Base-by-base conservation (phyloP, 1,139 yeast genomes). In the Hyphopichia wangnamkhiaoensis region DNA sequence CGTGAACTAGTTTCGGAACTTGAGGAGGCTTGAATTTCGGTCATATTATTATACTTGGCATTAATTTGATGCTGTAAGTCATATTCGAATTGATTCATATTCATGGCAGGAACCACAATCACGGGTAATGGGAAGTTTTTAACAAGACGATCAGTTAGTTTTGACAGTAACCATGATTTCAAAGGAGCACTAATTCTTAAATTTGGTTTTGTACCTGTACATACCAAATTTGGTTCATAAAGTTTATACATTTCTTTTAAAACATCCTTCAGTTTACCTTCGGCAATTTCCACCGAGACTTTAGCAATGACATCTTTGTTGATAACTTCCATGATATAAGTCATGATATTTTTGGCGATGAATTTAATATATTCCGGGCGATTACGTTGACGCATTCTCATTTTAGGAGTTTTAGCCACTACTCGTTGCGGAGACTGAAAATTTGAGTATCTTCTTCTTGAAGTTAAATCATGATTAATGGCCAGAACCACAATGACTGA, bases 51-150 rank as follows among this genome's bases (percentile, higher is more conserved):
- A 38, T 53, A 53, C 33, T 48, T 37, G 12, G 30, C 34, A 21
- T 61, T 57, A 26, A 68, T 46, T 33, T 47, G 50, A 4, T 45
- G 43, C 25, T 54, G 51, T 34, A 69, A 50, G 2, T 60, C 52
- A 5, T 54, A 44, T 53, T 83, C 89, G 57, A 80, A 82, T 14
- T 63, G 54, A 40, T 62, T 68, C 80, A 83, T 74, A 47, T 84
- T 81, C 47, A 71, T 66, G 1, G 87, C 82, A 0, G 93, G 90
- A 0, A 80, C 84, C 25, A 84, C 74, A 21, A 84, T 70, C 5
- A 82, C 76, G 0, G 94, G 93, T n/a, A 83, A 68, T 1, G 87
- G 84, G 50, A 76, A 82, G 44, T 73, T 70, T 44, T 77, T 79
- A 26, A 82, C 83, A 37, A 84, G 62, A 37, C 84, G 63, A 54